These are phyloP conservation scores for Peronospora tabacina DNA, from an alignment of 352 stramenopile species.

Conservation along the genomic window DNA sequence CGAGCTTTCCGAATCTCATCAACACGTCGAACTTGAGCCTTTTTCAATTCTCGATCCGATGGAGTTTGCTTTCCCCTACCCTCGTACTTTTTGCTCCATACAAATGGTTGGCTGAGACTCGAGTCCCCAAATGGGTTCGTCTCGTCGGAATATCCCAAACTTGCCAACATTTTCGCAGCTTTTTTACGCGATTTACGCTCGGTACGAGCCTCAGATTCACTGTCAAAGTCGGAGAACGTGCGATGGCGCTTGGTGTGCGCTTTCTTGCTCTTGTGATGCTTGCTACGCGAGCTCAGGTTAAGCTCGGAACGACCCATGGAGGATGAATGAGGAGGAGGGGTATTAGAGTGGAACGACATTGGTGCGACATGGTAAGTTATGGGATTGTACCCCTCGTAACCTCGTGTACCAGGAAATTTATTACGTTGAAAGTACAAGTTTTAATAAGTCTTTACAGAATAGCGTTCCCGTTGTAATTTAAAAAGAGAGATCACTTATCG, in stretches of 20 bases:
- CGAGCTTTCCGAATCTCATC: slow-evolving; percentile 95
- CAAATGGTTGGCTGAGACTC: slow-evolving; percentile 94
- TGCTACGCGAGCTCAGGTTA: neutral
- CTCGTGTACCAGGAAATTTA: neutral
- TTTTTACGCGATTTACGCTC: slow-evolving; percentile 61
- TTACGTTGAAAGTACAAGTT: neutral
- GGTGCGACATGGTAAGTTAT: neutral
- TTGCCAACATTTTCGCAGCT: slow-evolving; percentile 63
- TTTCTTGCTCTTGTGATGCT: slow-evolving; percentile 22
- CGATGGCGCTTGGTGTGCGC: slow-evolving; percentile 36
- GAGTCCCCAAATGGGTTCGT: slow-evolving; percentile 98
- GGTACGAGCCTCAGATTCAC: slow-evolving; percentile 35
- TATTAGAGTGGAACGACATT: neutral
- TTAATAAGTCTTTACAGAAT: too few relatives aligned
- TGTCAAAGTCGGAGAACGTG: slow-evolving; percentile 17
- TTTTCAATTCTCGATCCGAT: slow-evolving; percentile 53
- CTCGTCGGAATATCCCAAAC: slow-evolving; percentile 96
- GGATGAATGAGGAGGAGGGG: too few relatives aligned
- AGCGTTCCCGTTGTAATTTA: neutral
- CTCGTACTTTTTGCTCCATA: slow-evolving; percentile 96
- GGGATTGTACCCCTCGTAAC: too few relatives aligned
- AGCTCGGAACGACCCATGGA: slow-evolving; percentile 19
- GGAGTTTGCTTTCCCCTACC: slow-evolving; percentile 15
- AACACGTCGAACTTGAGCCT: slow-evolving; percentile 74
- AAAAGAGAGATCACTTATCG: too few relatives aligned